Base-by-base conservation (phyloP, 495 filamentous ascomycete genomes). In the Eremomyces bilateralis region DNA sequence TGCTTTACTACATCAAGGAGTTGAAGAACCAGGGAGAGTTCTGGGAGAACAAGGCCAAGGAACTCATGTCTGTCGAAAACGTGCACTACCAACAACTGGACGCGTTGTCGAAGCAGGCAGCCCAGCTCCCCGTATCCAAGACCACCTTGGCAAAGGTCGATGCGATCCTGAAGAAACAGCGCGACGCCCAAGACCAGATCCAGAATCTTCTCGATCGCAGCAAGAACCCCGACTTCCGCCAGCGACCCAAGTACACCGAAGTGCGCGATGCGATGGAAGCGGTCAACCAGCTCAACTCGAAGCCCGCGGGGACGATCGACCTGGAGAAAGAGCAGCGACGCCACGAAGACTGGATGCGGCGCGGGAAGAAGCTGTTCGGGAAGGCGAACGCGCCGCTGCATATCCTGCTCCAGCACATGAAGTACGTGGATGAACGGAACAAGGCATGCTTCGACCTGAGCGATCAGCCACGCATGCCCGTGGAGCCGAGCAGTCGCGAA, bases 331-430 rank as follows among this genome's bases (percentile, higher is more conserved):
- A 94, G 49, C 80, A 91, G 51, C 91, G 84, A 49, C 73, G 80
- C 10, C 88, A 99, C 44, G 88, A 95, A 46, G 90, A 99, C 51
- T 99, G 88, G 88, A 99, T 99, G 88, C 63, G 88, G 28, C 80
- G 83, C 44, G 88, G 88, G 20, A 99, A 99, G 58, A 95, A 95
- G 56, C 59, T 99, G 0, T 99, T 99, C 44, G 90, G 90, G 24
- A 99, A 99, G 55, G 84, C 90, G 2, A 99, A 99, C 51, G 88
- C 88, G 2, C 88, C 88, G 8, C 54, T 99, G 20, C 88, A 95
- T 47, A 99, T 99, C 41, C 58, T 99, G 18, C 79, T 79, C 39
- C 71, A 69, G 17, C 84, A 99, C 45, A 92, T 99, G 83, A 76
- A 83, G 34, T 80, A 83, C 50, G 90, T 95, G 3, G 68, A 79